Percentiles rank a stretch among this genome's conserved stretches.
Evolutionary conservation across 2,329 filamentous ascomycete species (phyloP).

Genomic region (Aspergillus aculeatinus): DNA sequence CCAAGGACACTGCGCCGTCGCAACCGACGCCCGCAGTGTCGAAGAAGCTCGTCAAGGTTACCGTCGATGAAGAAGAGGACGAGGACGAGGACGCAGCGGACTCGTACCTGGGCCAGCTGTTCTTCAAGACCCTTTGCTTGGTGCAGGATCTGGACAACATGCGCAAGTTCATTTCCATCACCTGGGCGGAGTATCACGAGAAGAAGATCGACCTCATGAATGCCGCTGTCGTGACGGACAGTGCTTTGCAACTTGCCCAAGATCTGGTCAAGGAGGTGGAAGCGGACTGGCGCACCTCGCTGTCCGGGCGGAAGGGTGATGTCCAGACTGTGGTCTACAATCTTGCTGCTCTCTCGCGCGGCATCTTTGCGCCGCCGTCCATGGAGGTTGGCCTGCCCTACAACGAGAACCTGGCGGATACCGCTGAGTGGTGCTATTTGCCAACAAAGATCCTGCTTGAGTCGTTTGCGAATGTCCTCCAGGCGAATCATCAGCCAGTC

Average conservation of each 20-base stretch:
- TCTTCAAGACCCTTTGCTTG: conserved; percentile 30
- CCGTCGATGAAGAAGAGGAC: conserved; percentile 16
- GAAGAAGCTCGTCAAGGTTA: conserved; percentile 24
- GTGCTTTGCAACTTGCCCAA: conserved; percentile 26
- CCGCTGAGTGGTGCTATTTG: conserved; percentile 26
- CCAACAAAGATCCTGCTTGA: conserved; percentile 21
- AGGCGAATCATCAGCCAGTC: conserved; percentile 23
- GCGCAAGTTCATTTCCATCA: conserved; percentile 28
- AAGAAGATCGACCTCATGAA: conserved; percentile 32
- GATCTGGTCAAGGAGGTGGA: conserved; percentile 22
- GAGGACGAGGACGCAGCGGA: conserved; percentile 16
- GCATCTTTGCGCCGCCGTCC: conserved; percentile 17
- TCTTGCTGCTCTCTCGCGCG: conserved; percentile 10
- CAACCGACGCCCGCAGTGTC: conserved; percentile 13
- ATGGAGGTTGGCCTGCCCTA: conserved; percentile 27
- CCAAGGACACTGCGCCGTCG: conserved; percentile 15
- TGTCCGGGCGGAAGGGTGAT: neutral
- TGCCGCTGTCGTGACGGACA: conserved; percentile 34
- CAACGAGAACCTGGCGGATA: conserved; percentile 28
- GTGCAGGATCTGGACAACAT: conserved; percentile 32
- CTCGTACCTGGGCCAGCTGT: conserved; percentile 16
- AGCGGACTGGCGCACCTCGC: conserved; percentile 17
- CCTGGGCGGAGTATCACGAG: conserved; percentile 32
- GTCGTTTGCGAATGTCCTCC: conserved; percentile 24
- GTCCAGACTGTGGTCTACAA: conserved; percentile 13